Evolutionary conservation across 371 early-diverging fungal genomes (phyloP).

Genomic region (Mortierella sp.): DNA sequence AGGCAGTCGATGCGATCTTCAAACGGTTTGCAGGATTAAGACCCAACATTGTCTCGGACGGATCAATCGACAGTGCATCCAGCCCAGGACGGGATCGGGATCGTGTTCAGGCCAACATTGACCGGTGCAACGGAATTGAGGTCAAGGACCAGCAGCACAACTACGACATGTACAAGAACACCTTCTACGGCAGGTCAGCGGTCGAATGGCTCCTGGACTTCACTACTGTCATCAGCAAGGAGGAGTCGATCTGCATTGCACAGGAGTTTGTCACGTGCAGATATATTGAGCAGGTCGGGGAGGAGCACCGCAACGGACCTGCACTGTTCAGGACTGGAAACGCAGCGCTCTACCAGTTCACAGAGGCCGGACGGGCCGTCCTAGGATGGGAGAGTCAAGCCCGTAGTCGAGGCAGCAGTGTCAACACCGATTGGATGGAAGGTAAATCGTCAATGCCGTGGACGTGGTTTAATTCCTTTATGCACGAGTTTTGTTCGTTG

Average conservation of each 20-base stretch:
- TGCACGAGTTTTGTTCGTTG: not conserved
- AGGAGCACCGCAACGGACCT: conserved; percentile 53
- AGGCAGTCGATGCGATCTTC: conserved; percentile 51
- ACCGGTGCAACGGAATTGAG: conserved; percentile 59
- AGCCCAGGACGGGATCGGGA: conserved; percentile 26
- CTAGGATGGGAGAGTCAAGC: conserved; percentile 64
- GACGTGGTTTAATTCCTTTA: not conserved
- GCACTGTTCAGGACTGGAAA: conserved; percentile 60
- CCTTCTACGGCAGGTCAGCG: conserved; percentile 58
- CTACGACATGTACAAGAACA: conserved; percentile 49
- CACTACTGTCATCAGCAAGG: conserved; percentile 70
- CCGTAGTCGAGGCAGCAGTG: conserved; percentile 41
- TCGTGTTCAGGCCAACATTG: conserved; percentile 22
- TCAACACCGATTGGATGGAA: conserved; percentile 55
- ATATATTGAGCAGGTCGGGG: conserved; percentile 70
- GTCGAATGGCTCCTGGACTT: conserved; percentile 75
- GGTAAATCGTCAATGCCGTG: conserved; percentile 31
- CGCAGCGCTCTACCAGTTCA: conserved; percentile 71
- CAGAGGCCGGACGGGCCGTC: conserved; percentile 63
- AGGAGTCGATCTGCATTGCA: conserved; percentile 72
- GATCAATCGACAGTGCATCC: conserved; percentile 4
- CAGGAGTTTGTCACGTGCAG: conserved; percentile 66
- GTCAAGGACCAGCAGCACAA: conserved; percentile 59
- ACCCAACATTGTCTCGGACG: conserved; percentile 34
- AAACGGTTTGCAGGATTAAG: conserved; percentile 51